Base-by-base conservation (phyloP, 352 stramenopile genomes). In the Globisporangium rhizosaccharum region DNA sequence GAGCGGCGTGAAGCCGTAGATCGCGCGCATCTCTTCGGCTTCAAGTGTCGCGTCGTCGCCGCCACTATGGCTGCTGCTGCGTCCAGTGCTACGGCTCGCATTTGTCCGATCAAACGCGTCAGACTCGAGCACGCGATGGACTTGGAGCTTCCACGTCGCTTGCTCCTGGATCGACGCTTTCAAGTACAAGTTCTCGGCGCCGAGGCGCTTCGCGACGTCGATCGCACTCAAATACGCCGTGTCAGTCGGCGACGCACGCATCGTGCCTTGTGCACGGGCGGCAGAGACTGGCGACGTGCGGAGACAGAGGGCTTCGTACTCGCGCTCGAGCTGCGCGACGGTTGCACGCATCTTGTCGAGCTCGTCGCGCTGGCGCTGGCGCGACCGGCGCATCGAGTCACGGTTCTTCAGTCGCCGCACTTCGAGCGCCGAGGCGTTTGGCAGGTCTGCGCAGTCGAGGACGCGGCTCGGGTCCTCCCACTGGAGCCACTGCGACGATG, bases 191-290 rank as follows among this genome's bases (percentile, higher is more conserved):
- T 83, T 85, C 54, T 85, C 75, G 14, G 75, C 75, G 2, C 75
- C 73, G 12, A 85, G 63, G n/a, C 71, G 71, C 30, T 75, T 72
- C 2, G 57, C 46, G 14, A 69, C 20, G 23, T 73, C 70, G 20
- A 67, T 51, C 7, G 70, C 70, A 18, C 72, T 33, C 8, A 60
- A 44, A 42, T 70, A 77, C 26, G 62, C 28, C 36, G 33, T 11
- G 10, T 39, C 33, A 63, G 68, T 23, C 56, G 47, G 55, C 53
- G 47, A 42, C 61, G 68, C 45, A 44, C 23, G 42, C 56, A 30
- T 30, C 28, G 28, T 5, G 28, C 5, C 28, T 5, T 30, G 28
- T 98, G 56, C 98, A 95, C 66, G 90, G 98, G 57, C 25, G 41
- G 57, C 2, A n/a, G 18, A 18, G 36, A 30, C 50, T 26, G 51